Evolutionary conservation across 768 basidiomycete species (phyloP), one percentile per base, ranked within the genome.

Genomic region (Rubroboletus pulcherrimus): DNA sequence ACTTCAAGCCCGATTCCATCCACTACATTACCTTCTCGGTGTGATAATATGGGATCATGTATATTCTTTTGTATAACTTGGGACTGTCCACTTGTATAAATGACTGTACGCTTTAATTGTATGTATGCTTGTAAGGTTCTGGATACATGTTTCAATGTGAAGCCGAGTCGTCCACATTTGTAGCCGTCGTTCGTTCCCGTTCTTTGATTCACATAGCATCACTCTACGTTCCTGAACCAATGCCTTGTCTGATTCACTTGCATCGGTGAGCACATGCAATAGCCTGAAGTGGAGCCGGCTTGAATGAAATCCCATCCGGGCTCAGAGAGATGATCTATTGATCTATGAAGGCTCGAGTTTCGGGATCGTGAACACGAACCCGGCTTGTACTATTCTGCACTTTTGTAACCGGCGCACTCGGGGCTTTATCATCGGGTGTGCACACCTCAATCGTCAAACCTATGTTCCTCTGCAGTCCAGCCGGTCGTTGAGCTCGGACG

Each of bases 21-120:
- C 40, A 8, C 37, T 63, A 63, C 54, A 34, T 43, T 63, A 57
- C 57, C 43, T 57, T 57, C 54, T 54, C 34, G 11, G 42, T 67
- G 56, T 65, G 54, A 63, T 67, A 59, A 68, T 68, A 63, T 64
- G 62, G 63, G 26, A 62, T 62, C 57, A 63, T 68, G 66, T 68
- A 69, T 59, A 69, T 69, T 67, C 66, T 65, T 63, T 69, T 68
- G 63, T 63, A 65, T 68, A 69, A 55, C 12, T 39, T 31, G 42
- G 60, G 35, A 54, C 58, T 55, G 21, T 47, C 40, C 59, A 48
- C 57, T 57, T 69, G 67, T 67, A 60, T 60, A 60, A 62, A 63
- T 17, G 52, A 7, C 17, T 63, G 61, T 54, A 40, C 54, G 24
- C 48, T 30, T 46, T 55, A 58, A 66, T 58, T 59, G 57, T 64